phyloP scores from a whole-genome alignment of 176 grass and related monocot genomes.

The Panicum miliaceum region DNA sequence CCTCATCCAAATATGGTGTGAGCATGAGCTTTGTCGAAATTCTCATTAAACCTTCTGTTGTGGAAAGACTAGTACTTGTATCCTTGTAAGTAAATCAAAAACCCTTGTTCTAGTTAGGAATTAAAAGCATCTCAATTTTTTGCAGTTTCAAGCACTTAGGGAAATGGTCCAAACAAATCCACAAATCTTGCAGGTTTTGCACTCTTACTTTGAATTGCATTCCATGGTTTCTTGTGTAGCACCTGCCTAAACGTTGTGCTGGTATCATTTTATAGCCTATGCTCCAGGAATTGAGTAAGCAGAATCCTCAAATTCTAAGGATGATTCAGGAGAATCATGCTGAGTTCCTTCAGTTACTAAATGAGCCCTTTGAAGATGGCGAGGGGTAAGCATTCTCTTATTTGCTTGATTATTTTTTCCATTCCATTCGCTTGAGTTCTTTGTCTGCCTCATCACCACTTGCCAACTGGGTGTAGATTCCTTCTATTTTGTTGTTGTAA shows the following conservation, averaged over 20 bases:
- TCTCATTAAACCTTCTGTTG: not conserved
- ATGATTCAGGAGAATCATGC: slow-evolving; percentile 90
- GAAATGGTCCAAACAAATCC: slow-evolving; percentile 95
- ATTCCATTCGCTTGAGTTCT: not conserved
- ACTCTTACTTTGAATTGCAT: slow-evolving; percentile 24
- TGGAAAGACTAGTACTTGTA: not conserved
- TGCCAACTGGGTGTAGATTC: not conserved
- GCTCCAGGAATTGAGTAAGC: slow-evolving; percentile 92
- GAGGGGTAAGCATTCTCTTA: slow-evolving; percentile 61
- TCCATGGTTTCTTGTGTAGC: slow-evolving; percentile 22
- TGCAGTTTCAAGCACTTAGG: slow-evolving; percentile 91
- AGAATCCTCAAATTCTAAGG: slow-evolving; percentile 90
- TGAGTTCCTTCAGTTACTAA: slow-evolving; percentile 92
- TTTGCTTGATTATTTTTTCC: slow-evolving; percentile 7
- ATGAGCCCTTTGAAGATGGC: slow-evolving; percentile 74
- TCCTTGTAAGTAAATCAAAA: not conserved
- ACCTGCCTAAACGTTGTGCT: slow-evolving; percentile 27
- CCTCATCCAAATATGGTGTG: not conserved
- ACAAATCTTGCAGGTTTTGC: slow-evolving; percentile 87
- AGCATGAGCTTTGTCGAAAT: not conserved
- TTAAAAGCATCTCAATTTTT: slow-evolving; percentile 41
- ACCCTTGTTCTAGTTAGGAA: slow-evolving; percentile 22
- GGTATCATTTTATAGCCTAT: slow-evolving; percentile 74
- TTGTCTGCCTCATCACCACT: not conserved
- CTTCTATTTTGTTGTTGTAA: not conserved